Evolutionary conservation across 306 rosid species (phyloP), one percentile per base, ranked within the genome.

Genomic region (Ochetophila trinervis): DNA sequence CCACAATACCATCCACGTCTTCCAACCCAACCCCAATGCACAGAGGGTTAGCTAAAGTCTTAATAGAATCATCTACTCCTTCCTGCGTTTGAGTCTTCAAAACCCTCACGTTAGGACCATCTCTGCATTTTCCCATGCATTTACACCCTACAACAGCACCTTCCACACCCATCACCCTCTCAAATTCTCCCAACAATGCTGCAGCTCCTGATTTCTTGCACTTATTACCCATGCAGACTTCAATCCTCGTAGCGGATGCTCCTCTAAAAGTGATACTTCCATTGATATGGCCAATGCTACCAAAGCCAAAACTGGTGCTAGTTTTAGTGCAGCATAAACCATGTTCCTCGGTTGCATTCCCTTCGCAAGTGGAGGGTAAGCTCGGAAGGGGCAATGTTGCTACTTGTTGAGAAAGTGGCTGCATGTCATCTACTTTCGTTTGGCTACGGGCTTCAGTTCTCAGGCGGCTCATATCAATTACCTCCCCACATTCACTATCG

Each of bases 41-140:
- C n/a, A 88, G 59, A 77, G 91, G 86, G 53, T 86, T 81, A 5
- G 79, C 64, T 5, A 24, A 35, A 12, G 23, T 15, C 59, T 16
- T 24, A 7, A 24, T 14, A 20, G 30, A 24, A 22, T 24, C 59
- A 54, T 54, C 74, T 66, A 8, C 57, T 5, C 66, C 45, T 47
- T 76, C 83, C 36, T 63, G 71, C 16, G 69, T 60, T 36, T 82
- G n/a, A 18, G 23, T 50, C 57, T 58, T 80, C 60, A 35, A 65
- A 76, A 94, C 78, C 80, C 86, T 90, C 49, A 88, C 96, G 65
- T 94, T 94, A 5, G 99, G 99, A 32, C 85, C 97, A 65, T 35
- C 75, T 78, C 72, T 90, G 79, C 99, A 94, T 83, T 90, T 88
- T 4, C 99, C 99, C 97, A 94, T 76, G 78, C 99, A 94, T 70